phyloP scores from a whole-genome alignment of 139 green algal species.

The Deuterostichococcus epilithicus region DNA sequence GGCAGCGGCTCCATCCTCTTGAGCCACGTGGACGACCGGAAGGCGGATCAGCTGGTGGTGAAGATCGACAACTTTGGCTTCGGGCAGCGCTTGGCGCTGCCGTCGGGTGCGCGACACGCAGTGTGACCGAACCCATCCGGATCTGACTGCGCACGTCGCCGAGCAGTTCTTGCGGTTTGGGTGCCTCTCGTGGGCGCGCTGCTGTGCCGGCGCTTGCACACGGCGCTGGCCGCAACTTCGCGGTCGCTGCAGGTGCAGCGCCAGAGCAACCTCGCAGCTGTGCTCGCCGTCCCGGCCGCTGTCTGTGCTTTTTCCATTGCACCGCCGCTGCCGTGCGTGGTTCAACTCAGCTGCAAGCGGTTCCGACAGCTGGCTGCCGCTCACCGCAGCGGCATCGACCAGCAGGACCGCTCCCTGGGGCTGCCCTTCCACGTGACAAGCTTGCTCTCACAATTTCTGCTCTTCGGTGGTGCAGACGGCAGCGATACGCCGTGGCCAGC shows the following conservation, averaged over 20 bases:
- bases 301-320: conserved; percentile 12
- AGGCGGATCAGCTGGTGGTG: conserved; percentile 42
- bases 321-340: not conserved
- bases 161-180: not conserved
- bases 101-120: not conserved
- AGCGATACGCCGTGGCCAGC: not conserved
- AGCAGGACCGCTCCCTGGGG: too few relatives aligned
- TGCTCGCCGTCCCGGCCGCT: too few relatives aligned
- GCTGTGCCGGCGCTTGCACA: not conserved
- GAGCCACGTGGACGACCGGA: conserved; percentile 48
- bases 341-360: not conserved
- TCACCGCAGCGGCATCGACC: too few relatives aligned
- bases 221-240: not conserved
- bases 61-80: conserved; percentile 85
- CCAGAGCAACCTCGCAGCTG: not conserved
- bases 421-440: too few relatives aligned
- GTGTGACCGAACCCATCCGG: not conserved
- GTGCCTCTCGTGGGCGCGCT: not conserved
- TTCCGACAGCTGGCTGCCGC: too few relatives aligned
- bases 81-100: conserved; percentile 11
- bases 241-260: not conserved
- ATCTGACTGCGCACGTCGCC: not conserved
- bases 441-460: not conserved
- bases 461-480: not conserved
- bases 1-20: conserved; percentile 62